Evolutionary conservation across 2,329 filamentous ascomycete genomes (phyloP), one percentile per base, ranked within the genome.

Genomic region (Sphaerulina vaccinii): DNA sequence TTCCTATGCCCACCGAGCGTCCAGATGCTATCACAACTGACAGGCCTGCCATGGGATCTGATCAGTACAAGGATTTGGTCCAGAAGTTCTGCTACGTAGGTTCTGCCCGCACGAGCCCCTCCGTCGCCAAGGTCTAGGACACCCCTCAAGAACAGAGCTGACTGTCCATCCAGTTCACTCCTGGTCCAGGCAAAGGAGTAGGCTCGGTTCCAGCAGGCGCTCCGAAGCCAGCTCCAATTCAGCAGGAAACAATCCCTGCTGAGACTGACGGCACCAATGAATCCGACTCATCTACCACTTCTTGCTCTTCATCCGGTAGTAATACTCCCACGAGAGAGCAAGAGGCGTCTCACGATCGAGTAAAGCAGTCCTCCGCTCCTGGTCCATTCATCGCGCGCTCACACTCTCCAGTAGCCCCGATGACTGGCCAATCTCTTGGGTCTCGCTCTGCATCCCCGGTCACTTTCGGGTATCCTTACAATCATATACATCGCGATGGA

Each of bases 51-150:
- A 85, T 96, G 60, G 83, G 91, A 55, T 95, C 90, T 59, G 85
- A 89, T 55, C 91, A 92, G 54, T 97, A 99, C 71, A 89, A 95
- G 74, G 93, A 99, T 74, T 82, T 99, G 60, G 87, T 99, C 72
- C 91, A 95, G 78, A 96, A 95, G 78, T 99, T 96, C 80, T 99
- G 93, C 81, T 99, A 97, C 83, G 92, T 96, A 92, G 84, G 92
- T 95, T 80, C 80, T 58, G 61, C 62, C 56, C 64, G 57, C 54
- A 60, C 51, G 23, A 65, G 64, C 65, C 67, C 67, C 61, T 58
- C 61, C 58, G 36, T 55, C 47, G 38, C 62, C 43, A 56, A 60
- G 54, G 63, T 59, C 48, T 65, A 54, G 47, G 21, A 52, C 44
- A 48, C 59, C 52, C 49, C 55, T 42, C 45, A 36, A 23, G 49